Evolutionary conservation across 2,329 filamentous ascomycete species (phyloP).

Genomic region (Nectriaceae sp.): DNA sequence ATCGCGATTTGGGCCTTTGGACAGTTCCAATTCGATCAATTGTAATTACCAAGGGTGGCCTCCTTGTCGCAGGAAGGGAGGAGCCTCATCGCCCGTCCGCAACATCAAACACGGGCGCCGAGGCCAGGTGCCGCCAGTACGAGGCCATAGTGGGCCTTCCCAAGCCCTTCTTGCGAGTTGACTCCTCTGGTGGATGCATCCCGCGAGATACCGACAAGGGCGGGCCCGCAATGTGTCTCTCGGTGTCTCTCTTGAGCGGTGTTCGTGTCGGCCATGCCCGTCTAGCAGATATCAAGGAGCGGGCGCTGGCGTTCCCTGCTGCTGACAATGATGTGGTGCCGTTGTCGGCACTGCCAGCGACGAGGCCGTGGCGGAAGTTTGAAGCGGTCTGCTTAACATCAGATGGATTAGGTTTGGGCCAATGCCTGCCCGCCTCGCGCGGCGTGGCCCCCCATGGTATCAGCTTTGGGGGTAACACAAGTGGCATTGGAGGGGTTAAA

Average conservation of each 20-base stretch:
- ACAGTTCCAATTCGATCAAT: neutral
- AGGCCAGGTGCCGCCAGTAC: constrained; percentile 2
- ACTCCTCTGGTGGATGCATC: constrained; percentile 9
- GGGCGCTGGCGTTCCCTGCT: neutral
- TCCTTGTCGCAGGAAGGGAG: neutral
- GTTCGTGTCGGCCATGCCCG: constrained; percentile 15
- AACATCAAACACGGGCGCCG: constrained; percentile 4
- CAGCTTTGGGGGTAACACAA: too few relatives aligned
- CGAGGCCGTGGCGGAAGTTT: neutral
- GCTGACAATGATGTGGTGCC: neutral
- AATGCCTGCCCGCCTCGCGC: neutral
- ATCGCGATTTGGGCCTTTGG: too few relatives aligned
- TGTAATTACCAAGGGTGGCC: neutral
- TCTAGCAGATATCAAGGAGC: neutral
- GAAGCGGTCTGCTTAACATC: constrained; percentile 10
- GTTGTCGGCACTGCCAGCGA: neutral
- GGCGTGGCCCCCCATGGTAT: too few relatives aligned
- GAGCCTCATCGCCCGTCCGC: neutral
- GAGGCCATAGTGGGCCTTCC: neutral
- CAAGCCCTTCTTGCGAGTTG: constrained; percentile 6
- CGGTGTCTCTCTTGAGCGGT: constrained; percentile 10
- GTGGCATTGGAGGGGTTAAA: neutral
- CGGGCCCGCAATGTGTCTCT: constrained; percentile 7
- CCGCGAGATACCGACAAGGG: constrained; percentile 10
- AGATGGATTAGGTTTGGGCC: constrained; percentile 2